Conservation (phyloP, 352 stramenopile species). For the Halophytophthora polymorphica region DNA sequence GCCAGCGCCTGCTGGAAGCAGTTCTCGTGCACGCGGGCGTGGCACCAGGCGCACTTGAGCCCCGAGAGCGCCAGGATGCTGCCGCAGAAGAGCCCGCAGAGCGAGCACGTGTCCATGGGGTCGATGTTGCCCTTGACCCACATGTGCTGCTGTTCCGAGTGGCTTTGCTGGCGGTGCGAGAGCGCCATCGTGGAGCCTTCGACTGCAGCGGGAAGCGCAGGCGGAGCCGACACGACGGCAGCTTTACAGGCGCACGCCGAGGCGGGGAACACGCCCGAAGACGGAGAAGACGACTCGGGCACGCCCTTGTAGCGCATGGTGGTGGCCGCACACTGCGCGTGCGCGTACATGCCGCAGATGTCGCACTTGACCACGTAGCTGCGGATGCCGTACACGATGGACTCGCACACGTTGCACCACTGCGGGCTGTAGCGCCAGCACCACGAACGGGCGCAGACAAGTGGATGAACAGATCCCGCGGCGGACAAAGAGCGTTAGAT, state of each 20-base stretch:
- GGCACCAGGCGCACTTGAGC: slow-evolving; percentile 82
- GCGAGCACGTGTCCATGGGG: slow-evolving; percentile 72
- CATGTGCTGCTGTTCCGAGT: slow-evolving; percentile 44
- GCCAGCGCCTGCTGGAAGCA: slow-evolving; percentile 53
- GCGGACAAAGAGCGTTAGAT: no score
- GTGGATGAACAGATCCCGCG: not conserved
- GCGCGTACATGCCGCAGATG: slow-evolving; percentile 81
- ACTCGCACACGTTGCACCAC: slow-evolving; percentile 82
- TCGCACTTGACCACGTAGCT: slow-evolving; percentile 86
- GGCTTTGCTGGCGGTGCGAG: slow-evolving; percentile 1
- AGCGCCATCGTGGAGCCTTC: slow-evolving; percentile 6
- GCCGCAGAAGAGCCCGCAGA: slow-evolving; percentile 77
- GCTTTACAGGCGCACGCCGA: slow-evolving; percentile 22
- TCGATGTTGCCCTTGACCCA: slow-evolving; percentile 87
- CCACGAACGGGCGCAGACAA: not conserved
- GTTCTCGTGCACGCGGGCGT: slow-evolving; percentile 75
- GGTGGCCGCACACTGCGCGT: slow-evolving; percentile 65
- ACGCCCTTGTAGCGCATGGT: slow-evolving; percentile 44
- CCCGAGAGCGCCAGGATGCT: slow-evolving; percentile 79
- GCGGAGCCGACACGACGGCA: slow-evolving; percentile 12
- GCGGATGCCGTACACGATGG: slow-evolving; percentile 79
- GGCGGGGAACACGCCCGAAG: not conserved
- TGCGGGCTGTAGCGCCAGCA: slow-evolving; percentile 37
- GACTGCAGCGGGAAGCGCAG: slow-evolving; percentile 15
- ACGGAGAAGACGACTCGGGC: slow-evolving; percentile 1